These are phyloP conservation scores for Panicum hallii DNA, from an alignment of 202 grass and related monocot genomes.

Conservation along the genomic window DNA sequence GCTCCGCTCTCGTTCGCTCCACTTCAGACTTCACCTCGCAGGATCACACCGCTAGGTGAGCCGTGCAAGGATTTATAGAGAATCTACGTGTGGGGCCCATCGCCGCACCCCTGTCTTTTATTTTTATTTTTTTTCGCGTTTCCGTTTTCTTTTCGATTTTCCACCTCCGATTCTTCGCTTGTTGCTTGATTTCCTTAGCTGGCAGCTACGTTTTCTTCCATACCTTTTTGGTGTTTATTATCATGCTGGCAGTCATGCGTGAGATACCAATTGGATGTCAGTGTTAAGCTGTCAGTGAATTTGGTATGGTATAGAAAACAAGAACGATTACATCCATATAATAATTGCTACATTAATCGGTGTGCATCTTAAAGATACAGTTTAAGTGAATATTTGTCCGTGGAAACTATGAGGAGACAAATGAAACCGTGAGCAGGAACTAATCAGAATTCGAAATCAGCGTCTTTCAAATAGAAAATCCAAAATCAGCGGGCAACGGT, in stretches of 20 bases:
- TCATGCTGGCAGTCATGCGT: not conserved
- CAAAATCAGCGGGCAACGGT: not conserved
- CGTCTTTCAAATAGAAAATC: not conserved
- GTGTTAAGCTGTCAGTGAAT: not conserved
- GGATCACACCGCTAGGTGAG: not conserved
- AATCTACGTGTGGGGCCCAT: not conserved
- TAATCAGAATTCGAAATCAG: not conserved
- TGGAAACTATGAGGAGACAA: not conserved
- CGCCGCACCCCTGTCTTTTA: not conserved
- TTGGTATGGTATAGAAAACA: not conserved
- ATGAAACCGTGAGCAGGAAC: not conserved
- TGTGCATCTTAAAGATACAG: not conserved
- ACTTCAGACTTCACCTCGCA: conserved; percentile 8
- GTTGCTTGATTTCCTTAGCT: not conserved
- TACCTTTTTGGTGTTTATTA: not conserved
- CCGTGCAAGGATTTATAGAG: conserved; percentile 3
- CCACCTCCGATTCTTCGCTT: not conserved
- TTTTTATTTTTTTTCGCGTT: not conserved
- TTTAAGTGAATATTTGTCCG: not conserved
- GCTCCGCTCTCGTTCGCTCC: not conserved
- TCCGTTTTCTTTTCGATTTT: not conserved
- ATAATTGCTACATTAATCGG: not conserved
- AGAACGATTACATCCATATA: not conserved
- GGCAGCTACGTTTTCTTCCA: not conserved
- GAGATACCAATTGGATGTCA: not conserved